Conservation (phyloP, 768 basidiomycete genomes). For the Botryobasidium botryosum region DNA sequence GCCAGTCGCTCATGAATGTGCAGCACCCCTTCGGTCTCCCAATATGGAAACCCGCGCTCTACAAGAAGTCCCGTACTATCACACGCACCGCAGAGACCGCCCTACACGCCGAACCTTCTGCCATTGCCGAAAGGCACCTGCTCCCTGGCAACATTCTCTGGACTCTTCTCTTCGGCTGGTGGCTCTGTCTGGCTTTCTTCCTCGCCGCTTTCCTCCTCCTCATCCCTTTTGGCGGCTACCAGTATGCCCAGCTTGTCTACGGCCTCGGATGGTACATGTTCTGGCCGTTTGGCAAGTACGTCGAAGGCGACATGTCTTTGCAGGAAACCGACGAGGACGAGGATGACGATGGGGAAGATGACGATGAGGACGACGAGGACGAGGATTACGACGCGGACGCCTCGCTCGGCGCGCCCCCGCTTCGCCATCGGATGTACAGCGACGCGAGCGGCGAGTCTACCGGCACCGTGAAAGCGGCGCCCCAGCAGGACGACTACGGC, state of each 20-base stretch:
- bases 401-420: slow-evolving; percentile 13
- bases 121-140: slow-evolving; percentile 83
- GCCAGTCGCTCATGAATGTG: slow-evolving; percentile 97
- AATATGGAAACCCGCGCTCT: slow-evolving; percentile 98
- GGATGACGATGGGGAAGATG: slow-evolving; percentile 23
- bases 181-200: slow-evolving; percentile 64
- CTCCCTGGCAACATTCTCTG: slow-evolving; percentile 91
- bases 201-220: slow-evolving; percentile 48
- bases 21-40: slow-evolving; percentile 98
- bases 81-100: slow-evolving; percentile 93
- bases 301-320: slow-evolving; percentile 58
- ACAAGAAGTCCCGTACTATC: slow-evolving; percentile 93
- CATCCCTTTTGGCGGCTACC: slow-evolving; percentile 65
- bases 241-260: slow-evolving; percentile 71
- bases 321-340: slow-evolving; percentile 17
- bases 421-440: slow-evolving; percentile 18
- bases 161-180: slow-evolving; percentile 83
- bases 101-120: slow-evolving; percentile 80
- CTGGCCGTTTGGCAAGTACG: slow-evolving; percentile 99
- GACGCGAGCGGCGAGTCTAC: slow-evolving; percentile 11
- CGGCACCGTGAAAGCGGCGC: slow-evolving; percentile 11
- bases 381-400: slow-evolving; percentile 22
- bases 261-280: slow-evolving; percentile 92
- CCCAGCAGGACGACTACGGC: too few relatives aligned
- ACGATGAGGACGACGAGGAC: slow-evolving; percentile 25